Evolutionary conservation across 176 grass and related monocot species (phyloP), one percentile per base, ranked within the genome.

Genomic region (Ananas comosus): DNA sequence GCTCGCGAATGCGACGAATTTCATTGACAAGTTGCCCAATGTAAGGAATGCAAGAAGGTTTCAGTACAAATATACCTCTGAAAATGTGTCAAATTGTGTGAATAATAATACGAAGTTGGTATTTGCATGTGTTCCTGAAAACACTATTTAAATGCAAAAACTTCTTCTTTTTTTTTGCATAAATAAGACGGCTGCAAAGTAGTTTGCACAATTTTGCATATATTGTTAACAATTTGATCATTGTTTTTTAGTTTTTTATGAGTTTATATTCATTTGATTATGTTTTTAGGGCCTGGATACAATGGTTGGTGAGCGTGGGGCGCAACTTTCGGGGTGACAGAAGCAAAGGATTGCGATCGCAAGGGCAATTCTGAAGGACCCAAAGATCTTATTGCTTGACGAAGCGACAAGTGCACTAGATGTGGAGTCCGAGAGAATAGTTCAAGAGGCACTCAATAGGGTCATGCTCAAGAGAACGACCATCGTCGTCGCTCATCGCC

Each of bases 401-500:
- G 91, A 91, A 68, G 91, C 91, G 64, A 96, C 91, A 51, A 96
- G 91, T 9, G 91, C 91, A 76, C 67, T 96, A 80, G 91, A 96
- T 77, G 81, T 87, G 28, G 91, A 96, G 61, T 96, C 87, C 10
- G 91, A 96, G 64, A 54, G 82, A 50, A 80, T 91, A 72, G 88
- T 96, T 58, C 91, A 96, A 70, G 91, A 96, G n/a, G 87, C 91
- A 74, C 57, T 96, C 50, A 83, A 83, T n/a, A 87, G 82, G 76
- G 81, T 91, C 77, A 91, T 91, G 91, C 50, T 81, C 66, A 66
- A 88, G 51, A 88, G 88, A 83, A 96, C 91, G 50, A 96, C 88
- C 42, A 50, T 96, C 48, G 77, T 96, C 58, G 88, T 96, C 54
- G 91, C 91, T 53, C 91, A 96, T 70, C 88, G 91, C 51, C 69